Conservation (phyloP, 2,329 filamentous ascomycete species). For the Biscogniauxia mediterranea region DNA sequence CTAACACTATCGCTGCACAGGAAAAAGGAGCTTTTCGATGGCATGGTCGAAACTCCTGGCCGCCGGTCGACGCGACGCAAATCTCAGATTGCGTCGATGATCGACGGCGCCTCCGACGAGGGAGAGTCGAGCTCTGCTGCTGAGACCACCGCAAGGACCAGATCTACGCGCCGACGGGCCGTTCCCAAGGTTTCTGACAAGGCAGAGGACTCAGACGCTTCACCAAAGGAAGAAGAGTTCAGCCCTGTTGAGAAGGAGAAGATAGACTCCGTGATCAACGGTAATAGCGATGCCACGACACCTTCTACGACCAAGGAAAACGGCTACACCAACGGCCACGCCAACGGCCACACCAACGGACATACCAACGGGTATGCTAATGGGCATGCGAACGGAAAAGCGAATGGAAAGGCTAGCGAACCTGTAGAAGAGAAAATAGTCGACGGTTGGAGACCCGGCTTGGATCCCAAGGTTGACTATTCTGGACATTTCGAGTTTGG, state of each 20-base stretch:
- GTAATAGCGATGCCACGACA: conserved; percentile 19
- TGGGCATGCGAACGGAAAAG: conserved; percentile 30
- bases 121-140: conserved; percentile 49
- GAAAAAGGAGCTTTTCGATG: conserved; percentile 61
- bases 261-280: conserved; percentile 20
- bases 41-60: conserved; percentile 58
- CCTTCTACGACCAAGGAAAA: conserved; percentile 18
- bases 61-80: conserved; percentile 50
- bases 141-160: conserved; percentile 39
- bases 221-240: conserved; percentile 30
- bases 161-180: conserved; percentile 44
- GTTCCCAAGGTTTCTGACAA: conserved; percentile 50
- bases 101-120: conserved; percentile 46
- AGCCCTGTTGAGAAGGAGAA: conserved; percentile 29
- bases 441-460: conserved; percentile 59
- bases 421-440: conserved; percentile 35
- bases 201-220: conserved; percentile 43
- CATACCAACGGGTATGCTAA: conserved; percentile 22
- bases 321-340: conserved; percentile 7
- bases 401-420: conserved; percentile 30
- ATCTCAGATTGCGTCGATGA: conserved; percentile 40
- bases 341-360: conserved; percentile 20
- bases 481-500: conserved; percentile 79
- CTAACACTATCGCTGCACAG: conserved; percentile 32
- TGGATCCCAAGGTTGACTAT: conserved; percentile 62